phyloP scores from a whole-genome alignment of 2,329 filamentous ascomycete genomes.

The Ilyonectria robusta region DNA sequence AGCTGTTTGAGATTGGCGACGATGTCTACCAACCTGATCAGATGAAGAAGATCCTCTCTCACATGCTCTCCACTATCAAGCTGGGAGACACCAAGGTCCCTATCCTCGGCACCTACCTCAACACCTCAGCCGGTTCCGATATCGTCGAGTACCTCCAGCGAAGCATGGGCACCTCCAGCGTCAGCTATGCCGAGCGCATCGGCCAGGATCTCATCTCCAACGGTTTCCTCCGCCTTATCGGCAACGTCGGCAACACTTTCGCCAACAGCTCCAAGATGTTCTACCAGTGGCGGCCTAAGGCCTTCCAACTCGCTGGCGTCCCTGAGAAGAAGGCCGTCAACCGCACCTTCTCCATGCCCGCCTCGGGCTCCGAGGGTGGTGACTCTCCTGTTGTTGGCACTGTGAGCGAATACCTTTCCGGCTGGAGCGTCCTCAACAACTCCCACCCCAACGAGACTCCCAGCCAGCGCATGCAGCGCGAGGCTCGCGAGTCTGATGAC shows the following conservation, averaged over 20 bases:
- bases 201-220: conserved; percentile 91
- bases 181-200: conserved; percentile 93
- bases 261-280: conserved; percentile 98
- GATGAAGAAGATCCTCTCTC: conserved; percentile 88
- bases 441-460: conserved; percentile 94
- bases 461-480: conserved; percentile 85
- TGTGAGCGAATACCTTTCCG: conserved; percentile 89
- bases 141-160: conserved; percentile 97
- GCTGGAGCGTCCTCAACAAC: conserved; percentile 90
- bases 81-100: conserved; percentile 94
- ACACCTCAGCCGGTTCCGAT: conserved; percentile 91
- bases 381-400: conserved; percentile 87
- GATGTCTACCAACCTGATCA: conserved; percentile 87
- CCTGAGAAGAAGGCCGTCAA: conserved; percentile 88
- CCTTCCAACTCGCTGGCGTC: conserved; percentile 88
- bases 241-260: conserved; percentile 95
- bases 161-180: conserved; percentile 84
- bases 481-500: conserved; percentile 91
- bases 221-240: conserved; percentile 90
- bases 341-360: conserved; percentile 81
- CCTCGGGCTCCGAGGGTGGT: conserved; percentile 66
- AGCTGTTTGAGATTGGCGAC: conserved; percentile 91
- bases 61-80: conserved; percentile 90
- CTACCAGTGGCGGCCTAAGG: conserved; percentile 96
- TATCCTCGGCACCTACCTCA: conserved; percentile 94